Evolutionary conservation across 192 early-diverging fungal genomes (phyloP).

Genomic region (Linnemannia zychae): DNA sequence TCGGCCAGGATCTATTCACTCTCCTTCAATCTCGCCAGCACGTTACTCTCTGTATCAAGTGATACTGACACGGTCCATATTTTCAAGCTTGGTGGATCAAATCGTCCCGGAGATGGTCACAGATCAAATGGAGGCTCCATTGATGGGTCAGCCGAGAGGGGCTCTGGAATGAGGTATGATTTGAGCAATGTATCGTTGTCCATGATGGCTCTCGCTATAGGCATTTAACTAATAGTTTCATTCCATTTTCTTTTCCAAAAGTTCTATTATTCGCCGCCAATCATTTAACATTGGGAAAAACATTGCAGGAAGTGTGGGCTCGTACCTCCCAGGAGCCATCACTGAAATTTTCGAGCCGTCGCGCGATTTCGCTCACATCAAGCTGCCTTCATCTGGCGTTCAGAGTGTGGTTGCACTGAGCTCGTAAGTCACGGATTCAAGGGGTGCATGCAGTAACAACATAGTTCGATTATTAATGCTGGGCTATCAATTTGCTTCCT

Average conservation of each 20-base stretch:
- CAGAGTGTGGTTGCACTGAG: conserved; percentile 83
- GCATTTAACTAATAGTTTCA: background rate
- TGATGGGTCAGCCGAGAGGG: conserved; percentile 19
- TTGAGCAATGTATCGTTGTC: background rate
- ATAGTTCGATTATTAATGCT: background rate
- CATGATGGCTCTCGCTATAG: background rate
- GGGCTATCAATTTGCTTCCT: conserved; percentile 1
- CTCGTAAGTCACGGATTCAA: conserved; percentile 59
- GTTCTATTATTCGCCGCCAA: conserved; percentile 67
- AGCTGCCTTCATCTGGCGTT: conserved; percentile 83
- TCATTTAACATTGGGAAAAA: conserved; percentile 74
- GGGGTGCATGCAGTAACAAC: background rate
- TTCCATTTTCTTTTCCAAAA: conserved; percentile 9
- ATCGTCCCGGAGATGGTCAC: conserved; percentile 14
- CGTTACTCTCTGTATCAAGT: conserved; percentile 85
- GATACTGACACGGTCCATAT: conserved; percentile 98
- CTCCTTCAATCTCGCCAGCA: conserved; percentile 81
- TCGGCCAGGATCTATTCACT: conserved; percentile 93
- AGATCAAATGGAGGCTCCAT: conserved; percentile 24
- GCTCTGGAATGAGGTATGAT: conserved; percentile 42
- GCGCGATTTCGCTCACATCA: conserved; percentile 94
- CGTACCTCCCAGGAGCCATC: conserved; percentile 87
- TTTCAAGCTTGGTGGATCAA: conserved; percentile 72
- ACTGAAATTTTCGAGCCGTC: conserved; percentile 97
- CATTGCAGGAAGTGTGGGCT: conserved; percentile 84